Base-by-base conservation (phyloP, 257 asterid genomes). In the Solanum chmielewskii region DNA sequence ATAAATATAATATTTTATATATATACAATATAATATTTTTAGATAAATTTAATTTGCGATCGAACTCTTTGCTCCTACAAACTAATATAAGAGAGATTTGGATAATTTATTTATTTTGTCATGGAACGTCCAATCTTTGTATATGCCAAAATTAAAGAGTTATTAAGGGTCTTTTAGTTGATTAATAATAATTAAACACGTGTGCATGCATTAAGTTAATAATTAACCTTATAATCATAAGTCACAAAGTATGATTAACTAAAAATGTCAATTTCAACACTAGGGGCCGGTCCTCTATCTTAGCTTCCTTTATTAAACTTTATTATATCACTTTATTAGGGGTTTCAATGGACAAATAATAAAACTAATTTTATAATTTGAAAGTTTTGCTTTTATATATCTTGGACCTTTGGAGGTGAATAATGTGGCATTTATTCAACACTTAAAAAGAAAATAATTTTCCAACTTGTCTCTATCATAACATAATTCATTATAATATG, bases 401-500 rank as follows among this genome's bases (percentile, higher is more conserved):
- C 25, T 81, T 80, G 89, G 92, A 90, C 90, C 89, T 82, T 86
- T 87, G 56, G 84, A 86, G 80, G 64, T 41, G 29, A 77, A 78
- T 68, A 87, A 73, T 82, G 89, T 88, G 85, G 59, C 86, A 68
- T 90, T 90, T 86, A 71, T 86, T 86, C 89, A 83, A 49, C 89
- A 31, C 33, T 71, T 21, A 18, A 8, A 10, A 10, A 37, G 47
- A 25, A 59, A 42, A 75, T 31, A 75, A 11, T 21, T 84, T 74
- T 69, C 42, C 56, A 27, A 83, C 33, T 75, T 83, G 83, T 88
- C 44, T 49, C 52, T 25, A 82, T 52, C 85, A 84, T 35, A 21
- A 74, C 82, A 84, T 35, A 37, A 74, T 80, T 90, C 90, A 90
- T 90, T 84, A 90, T 90, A 87, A 66, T 85, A 81, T 16, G 87